phyloP scores from a whole-genome alignment of 352 stramenopile genomes.

The Stramenopiles sp. region DNA sequence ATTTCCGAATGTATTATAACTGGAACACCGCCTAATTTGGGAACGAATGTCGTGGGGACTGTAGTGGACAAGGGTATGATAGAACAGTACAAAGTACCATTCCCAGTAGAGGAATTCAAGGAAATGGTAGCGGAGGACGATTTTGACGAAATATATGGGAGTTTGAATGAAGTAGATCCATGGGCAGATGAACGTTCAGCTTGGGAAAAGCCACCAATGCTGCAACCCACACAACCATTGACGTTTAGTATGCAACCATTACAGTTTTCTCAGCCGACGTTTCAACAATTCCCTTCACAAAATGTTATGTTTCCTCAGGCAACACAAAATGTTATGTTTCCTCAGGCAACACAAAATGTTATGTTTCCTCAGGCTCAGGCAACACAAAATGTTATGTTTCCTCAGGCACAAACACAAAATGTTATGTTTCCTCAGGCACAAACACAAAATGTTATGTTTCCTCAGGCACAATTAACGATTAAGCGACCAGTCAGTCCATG shows the following conservation, averaged over 20 bases:
- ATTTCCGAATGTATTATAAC: constrained; percentile 98
- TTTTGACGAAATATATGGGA: too few species aligned
- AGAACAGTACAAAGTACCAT: neutral
- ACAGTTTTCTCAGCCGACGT: too few species aligned
- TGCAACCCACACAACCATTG: too few species aligned
- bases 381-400: constrained; percentile 37
- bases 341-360: neutral
- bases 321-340: constrained; percentile 8
- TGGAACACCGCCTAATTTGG: constrained; percentile 59
- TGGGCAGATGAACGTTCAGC: too few species aligned
- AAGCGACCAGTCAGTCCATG: constrained; percentile 31
- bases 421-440: constrained; percentile 36
- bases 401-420: constrained; percentile 31
- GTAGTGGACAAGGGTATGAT: constrained; percentile 11
- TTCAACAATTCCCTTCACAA: too few species aligned
- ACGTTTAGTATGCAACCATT: too few species aligned
- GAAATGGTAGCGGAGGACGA: too few species aligned
- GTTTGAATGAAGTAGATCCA: too few species aligned
- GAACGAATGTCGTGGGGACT: neutral
- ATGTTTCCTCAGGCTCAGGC: constrained; percentile 46
- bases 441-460: constrained; percentile 21
- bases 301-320: neutral
- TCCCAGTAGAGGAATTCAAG: too few species aligned
- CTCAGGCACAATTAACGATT: constrained; percentile 26
- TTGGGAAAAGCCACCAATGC: too few species aligned